Percentiles rank a stretch among this genome's conserved stretches.
Conservation (phyloP, 2,329 filamentous ascomycete genomes). For the Aureobasidium sp. region DNA sequence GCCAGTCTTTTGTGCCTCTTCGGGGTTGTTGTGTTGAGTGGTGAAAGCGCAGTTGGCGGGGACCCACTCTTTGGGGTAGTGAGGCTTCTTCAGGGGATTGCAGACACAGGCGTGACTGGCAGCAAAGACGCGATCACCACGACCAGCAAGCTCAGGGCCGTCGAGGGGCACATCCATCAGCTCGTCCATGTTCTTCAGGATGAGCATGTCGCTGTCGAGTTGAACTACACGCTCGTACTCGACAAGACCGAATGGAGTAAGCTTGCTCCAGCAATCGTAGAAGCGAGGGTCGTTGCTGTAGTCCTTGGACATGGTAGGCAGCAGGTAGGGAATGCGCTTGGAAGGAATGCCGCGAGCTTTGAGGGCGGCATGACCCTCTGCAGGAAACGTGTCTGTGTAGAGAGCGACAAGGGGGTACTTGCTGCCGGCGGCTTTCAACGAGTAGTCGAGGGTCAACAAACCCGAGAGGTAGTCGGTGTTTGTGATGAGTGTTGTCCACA, state of each 20-base stretch:
- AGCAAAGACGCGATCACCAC: conserved; percentile 64
- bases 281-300: conserved; percentile 75
- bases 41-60: conserved; percentile 57
- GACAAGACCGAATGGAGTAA: conserved; percentile 67
- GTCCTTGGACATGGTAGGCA: conserved; percentile 58
- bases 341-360: conserved; percentile 61
- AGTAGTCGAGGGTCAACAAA: conserved; percentile 73
- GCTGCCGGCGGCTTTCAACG: conserved; percentile 57
- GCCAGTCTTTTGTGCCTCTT: conserved; percentile 46
- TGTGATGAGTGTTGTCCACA: conserved; percentile 84
- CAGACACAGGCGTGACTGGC: conserved; percentile 80
- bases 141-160: conserved; percentile 43
- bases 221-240: conserved; percentile 76
- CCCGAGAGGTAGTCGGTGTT: conserved; percentile 76
- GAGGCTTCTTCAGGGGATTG: conserved; percentile 69
- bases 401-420: conserved; percentile 75
- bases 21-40: conserved; percentile 46
- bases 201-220: conserved; percentile 84
- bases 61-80: conserved; percentile 70
- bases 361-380: conserved; percentile 61
- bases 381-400: conserved; percentile 71
- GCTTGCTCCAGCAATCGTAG: conserved; percentile 85
- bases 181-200: conserved; percentile 81
- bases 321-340: conserved; percentile 64
- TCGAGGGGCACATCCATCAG: conserved; percentile 78